phyloP scores from a whole-genome alignment of 1,139 yeast genomes.

The Kodamaea suecica region DNA sequence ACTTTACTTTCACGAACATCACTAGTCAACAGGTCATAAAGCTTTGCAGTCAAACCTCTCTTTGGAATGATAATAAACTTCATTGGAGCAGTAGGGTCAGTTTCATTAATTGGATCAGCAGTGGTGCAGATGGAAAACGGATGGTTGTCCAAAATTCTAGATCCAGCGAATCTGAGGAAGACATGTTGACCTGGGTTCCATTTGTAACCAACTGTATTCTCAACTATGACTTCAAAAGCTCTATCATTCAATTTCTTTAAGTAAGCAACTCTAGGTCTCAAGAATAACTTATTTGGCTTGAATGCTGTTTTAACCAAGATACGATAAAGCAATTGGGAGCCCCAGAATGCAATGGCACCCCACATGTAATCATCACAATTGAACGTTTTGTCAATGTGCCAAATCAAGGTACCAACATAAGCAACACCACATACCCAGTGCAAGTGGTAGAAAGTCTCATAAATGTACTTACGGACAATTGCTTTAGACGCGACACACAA shows the following conservation, averaged over 20 bases:
- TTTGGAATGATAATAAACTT: conserved; percentile 51
- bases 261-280: conserved; percentile 46
- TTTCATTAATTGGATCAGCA: conserved; percentile 17
- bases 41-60: conserved; percentile 45
- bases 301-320: conserved; percentile 50
- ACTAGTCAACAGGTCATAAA: conserved; percentile 24
- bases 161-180: conserved; percentile 47
- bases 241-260: conserved; percentile 29
- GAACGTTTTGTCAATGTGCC: conserved; percentile 45
- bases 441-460: conserved; percentile 52
- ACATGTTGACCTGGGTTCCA: conserved; percentile 67
- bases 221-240: conserved; percentile 42
- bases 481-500: conserved; percentile 49
- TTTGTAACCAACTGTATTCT: conserved; percentile 33
- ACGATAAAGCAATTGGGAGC: conserved; percentile 50
- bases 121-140: conserved; percentile 57
- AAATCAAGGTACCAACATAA: conserved; percentile 49
- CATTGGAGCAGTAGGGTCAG: conserved; percentile 27
- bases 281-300: conserved; percentile 41
- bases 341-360: conserved; percentile 59
- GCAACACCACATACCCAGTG: conserved; percentile 63
- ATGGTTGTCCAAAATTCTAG: conserved; percentile 52
- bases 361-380: conserved; percentile 48
- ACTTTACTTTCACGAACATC: conserved; percentile 32
- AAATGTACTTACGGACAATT: conserved; percentile 39